These are phyloP conservation scores for Suhomyces guaymorum DNA, from an alignment of 1,139 yeast species.

Conservation along the genomic window DNA sequence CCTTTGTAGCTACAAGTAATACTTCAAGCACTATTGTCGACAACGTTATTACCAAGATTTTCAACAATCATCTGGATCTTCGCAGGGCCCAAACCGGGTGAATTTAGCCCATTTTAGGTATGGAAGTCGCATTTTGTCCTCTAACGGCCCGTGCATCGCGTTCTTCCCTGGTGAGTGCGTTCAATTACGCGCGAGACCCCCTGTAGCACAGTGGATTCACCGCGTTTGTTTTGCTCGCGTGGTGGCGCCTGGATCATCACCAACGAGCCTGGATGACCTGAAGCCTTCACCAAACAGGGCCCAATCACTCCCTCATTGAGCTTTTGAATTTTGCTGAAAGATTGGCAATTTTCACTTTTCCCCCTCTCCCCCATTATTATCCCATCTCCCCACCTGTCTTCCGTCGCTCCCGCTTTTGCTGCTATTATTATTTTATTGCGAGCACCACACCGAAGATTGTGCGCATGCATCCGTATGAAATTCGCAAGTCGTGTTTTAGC, in stretches of 20 bases:
- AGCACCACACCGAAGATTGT: slow-evolving; percentile 8
- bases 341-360: neutral
- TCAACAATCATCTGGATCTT: too few species aligned
- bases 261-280: too few species aligned
- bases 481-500: slow-evolving; percentile 11
- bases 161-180: neutral
- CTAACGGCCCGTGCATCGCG: neutral
- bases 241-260: too few species aligned
- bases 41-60: too few species aligned
- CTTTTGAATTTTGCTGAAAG: too few species aligned
- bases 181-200: neutral
- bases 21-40: too few species aligned
- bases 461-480: slow-evolving; percentile 1
- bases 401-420: neutral
- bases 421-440: slow-evolving; percentile 1
- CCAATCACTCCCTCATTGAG: too few species aligned
- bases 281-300: too few species aligned
- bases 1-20: too few species aligned
- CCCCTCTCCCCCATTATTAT: neutral
- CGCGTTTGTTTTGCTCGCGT: slow-evolving; percentile 6
- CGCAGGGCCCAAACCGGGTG: too few species aligned
- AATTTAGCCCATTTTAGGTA: neutral
- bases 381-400: neutral
- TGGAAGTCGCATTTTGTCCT: neutral
- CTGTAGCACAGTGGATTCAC: neutral